Percentiles rank a stretch among this genome's conserved stretches.
Conservation (phyloP, 108 stramenopile species). For the Aureococcus anophagefferens region DNA sequence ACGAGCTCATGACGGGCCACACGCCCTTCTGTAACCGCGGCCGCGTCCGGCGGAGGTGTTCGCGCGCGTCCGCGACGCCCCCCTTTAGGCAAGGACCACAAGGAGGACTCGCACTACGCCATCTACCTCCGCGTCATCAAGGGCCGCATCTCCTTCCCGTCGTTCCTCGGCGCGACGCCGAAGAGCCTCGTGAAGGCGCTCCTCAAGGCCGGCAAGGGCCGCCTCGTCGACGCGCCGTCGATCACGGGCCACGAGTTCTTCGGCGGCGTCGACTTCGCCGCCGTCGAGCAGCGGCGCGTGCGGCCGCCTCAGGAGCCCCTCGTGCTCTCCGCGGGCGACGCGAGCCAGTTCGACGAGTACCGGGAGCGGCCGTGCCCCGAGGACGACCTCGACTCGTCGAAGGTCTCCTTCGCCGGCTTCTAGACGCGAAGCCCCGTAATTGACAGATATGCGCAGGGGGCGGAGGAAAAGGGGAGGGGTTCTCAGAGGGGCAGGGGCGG, state of each 20-base stretch:
- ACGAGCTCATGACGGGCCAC: slow-evolving; percentile 17
- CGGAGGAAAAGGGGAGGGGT: too few species aligned
- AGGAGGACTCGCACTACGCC: slow-evolving; percentile 5
- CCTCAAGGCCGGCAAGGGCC: slow-evolving; percentile 41
- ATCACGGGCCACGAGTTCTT: slow-evolving; percentile 49
- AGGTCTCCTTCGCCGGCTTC: not conserved
- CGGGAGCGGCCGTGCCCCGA: not conserved
- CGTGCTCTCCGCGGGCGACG: not conserved
- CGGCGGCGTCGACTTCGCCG: slow-evolving; percentile 33
- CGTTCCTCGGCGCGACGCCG: slow-evolving; percentile 40
- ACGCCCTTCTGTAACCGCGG: slow-evolving; percentile 15
- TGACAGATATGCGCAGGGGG: too few species aligned
- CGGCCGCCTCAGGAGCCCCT: not conserved
- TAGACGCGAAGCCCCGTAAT: too few species aligned
- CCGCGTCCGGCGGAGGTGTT: too few species aligned
- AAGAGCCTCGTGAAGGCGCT: slow-evolving; percentile 45
- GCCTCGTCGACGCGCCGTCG: slow-evolving; percentile 37
- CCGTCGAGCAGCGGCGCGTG: not conserved
- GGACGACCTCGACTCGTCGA: not conserved
- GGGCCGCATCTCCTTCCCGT: slow-evolving; percentile 44
- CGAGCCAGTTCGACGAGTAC: not conserved
- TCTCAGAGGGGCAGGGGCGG: too few species aligned
- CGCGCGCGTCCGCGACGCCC: too few species aligned
- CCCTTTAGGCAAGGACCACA: slow-evolving; percentile 4
- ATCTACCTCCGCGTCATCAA: slow-evolving; percentile 41